Evolutionary conservation across 441 rosid species (phyloP).

Genomic region (Erysimum cheiri): DNA sequence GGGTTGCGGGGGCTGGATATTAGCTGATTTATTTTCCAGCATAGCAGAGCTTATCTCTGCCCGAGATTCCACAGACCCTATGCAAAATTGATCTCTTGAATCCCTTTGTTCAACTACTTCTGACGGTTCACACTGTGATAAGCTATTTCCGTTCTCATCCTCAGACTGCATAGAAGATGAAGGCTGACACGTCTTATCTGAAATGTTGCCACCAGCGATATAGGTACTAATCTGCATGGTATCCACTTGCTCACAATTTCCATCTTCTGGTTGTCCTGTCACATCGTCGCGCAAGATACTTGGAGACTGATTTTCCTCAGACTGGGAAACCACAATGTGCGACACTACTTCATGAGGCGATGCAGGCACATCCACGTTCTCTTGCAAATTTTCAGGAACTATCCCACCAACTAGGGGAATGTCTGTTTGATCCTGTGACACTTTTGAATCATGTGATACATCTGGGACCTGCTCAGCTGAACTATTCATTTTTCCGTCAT

Average conservation of each 20-base stretch:
- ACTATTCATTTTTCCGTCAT: background rate
- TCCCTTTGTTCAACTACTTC: conserved; percentile 29
- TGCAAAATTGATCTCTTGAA: conserved; percentile 1
- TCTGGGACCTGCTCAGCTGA: conserved; percentile 8
- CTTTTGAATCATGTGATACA: conserved; percentile 25
- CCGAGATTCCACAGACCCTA: conserved; percentile 10
- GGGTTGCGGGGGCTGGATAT: background rate
- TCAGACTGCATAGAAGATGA: conserved; percentile 19
- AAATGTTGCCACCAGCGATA: background rate
- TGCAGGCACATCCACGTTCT: conserved; percentile 23
- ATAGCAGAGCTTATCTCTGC: conserved; percentile 26
- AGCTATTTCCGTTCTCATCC: conserved; percentile 23
- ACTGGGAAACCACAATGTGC: conserved; percentile 6
- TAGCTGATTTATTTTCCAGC: conserved; percentile 17
- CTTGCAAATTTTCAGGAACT: conserved; percentile 25
- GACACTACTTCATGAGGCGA: conserved; percentile 19
- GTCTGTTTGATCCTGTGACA: conserved; percentile 24
- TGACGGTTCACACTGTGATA: background rate
- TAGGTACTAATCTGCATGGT: conserved; percentile 8
- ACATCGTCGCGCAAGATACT: conserved; percentile 6
- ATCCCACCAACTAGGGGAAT: background rate
- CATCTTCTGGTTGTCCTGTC: conserved; percentile 12
- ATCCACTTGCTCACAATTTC: conserved; percentile 22
- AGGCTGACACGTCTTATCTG: conserved; percentile 19
- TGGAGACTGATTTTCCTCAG: conserved; percentile 12